phyloP scores from a whole-genome alignment of 2,329 filamentous ascomycete genomes.

The Aureobasidium sp. region DNA sequence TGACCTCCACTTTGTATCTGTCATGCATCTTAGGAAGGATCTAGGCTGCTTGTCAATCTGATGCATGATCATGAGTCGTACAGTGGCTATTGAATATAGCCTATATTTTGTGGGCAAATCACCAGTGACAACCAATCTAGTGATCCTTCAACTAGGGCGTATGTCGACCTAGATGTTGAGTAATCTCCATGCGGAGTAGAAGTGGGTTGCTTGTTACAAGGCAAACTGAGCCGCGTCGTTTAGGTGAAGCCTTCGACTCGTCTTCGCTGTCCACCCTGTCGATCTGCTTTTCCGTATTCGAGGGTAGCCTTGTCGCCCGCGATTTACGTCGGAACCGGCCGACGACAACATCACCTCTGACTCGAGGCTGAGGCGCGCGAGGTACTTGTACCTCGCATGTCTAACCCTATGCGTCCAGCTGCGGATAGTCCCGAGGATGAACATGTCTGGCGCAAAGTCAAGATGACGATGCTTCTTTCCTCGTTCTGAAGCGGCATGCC shows the following conservation, averaged over 20 bases:
- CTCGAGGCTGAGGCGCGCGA: not conserved
- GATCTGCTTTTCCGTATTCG: not conserved
- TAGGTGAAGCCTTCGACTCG: not conserved
- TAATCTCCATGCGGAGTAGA: not conserved
- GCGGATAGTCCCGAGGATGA: not conserved
- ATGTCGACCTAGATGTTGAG: not conserved
- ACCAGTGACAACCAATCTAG: not conserved
- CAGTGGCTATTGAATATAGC: not conserved
- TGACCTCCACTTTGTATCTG: not conserved
- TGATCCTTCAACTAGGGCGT: not conserved
- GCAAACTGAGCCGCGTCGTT: not conserved
- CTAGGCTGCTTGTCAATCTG: not conserved
- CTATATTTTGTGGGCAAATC: not conserved
- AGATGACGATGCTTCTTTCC: not conserved
- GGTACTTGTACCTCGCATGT: not conserved
- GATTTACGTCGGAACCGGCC: not conserved
- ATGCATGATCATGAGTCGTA: slow-evolving; percentile 4
- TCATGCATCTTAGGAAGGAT: not conserved
- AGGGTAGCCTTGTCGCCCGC: not conserved
- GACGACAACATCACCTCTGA: not conserved
- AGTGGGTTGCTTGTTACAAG: not conserved
- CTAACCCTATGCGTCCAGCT: not conserved
- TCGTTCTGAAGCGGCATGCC: not conserved
- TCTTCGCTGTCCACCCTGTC: not conserved
- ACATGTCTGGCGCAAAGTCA: not conserved